Base-by-base conservation (phyloP, 495 filamentous ascomycete species). In the Hypoxylon crocopeplum region DNA sequence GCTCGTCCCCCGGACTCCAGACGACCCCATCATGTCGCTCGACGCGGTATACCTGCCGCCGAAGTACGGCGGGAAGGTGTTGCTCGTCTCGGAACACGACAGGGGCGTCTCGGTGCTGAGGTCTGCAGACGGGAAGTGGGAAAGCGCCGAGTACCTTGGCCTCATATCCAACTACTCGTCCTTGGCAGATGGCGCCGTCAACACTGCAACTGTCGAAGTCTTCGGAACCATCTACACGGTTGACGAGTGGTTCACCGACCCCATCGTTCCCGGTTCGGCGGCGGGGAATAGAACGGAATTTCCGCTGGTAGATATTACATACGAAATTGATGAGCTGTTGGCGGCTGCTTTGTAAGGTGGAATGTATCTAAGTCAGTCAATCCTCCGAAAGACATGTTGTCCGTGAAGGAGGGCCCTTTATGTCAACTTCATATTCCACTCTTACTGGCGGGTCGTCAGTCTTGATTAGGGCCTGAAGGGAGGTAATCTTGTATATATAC, bases 41-140 rank as follows among this genome's bases (percentile, higher is more conserved):
- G 75, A 75, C 38, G 73, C 70, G 16, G 64, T 75, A 4, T 72
- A 72, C 25, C 53, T 75, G 32, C 73, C 73, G 20, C 61, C 68
- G 0, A 72, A 64, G 52, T 77, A 73, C 39, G 48, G 52, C 5
- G 70, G 72, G 10, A 69, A 34, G 0, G 73, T 75, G 5, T 45
- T 75, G 33, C 58, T 77, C 17, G 64, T 75, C 25, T 59, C 69
- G 15, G 66, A 67, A 48, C 55, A 70, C 32, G 48, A 56, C 0
- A 13, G 17, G 6, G 73, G 75, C 0, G 55, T 73, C 13, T 66
- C 64, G 40, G 75, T 77, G 45, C 59, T 76, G 5, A 49, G 69
- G 21, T 72, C 70, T 1, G 55, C 62, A 34, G 64, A 75, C 33
- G 64, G 55, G 27, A 61, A 42, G 51, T 75, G 75, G 75, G 48